Percentiles rank a stretch among this genome's conserved stretches.
Evolutionary conservation across 768 basidiomycete species (phyloP).

Genomic region (Tremella mesenterica): DNA sequence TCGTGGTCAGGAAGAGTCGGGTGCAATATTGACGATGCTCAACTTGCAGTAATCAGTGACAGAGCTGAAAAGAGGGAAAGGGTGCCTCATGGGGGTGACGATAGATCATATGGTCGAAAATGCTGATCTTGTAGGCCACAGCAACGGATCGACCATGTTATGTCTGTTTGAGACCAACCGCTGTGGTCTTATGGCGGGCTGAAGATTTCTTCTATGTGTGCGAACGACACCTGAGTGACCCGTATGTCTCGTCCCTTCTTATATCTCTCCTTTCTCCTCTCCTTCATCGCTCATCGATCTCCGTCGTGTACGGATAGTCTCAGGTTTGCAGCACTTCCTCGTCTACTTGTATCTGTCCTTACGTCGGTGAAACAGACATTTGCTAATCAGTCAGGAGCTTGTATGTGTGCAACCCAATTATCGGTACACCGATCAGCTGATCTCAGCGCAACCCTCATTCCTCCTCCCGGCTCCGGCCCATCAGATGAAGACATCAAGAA

Average conservation of each 20-base stretch:
- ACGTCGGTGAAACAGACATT: constrained; percentile 4
- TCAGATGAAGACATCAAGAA: constrained; percentile 45
- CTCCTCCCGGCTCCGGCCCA: constrained; percentile 46
- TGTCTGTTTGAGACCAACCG: constrained; percentile 63
- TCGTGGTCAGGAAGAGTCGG: no score
- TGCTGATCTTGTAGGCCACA: constrained; percentile 52
- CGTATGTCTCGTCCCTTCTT: no score
- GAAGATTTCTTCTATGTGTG: constrained; percentile 83
- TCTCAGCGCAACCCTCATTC: constrained; percentile 25
- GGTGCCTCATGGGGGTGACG: no score
- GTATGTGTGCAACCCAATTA: constrained; percentile 15
- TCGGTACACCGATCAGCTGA: constrained; percentile 6
- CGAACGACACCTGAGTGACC: constrained; percentile 66
- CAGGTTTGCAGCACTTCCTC: background rate
- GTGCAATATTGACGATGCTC: no score
- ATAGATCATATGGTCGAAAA: background rate
- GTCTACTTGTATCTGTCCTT: background rate
- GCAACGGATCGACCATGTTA: constrained; percentile 63
- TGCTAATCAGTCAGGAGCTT: constrained; percentile 21
- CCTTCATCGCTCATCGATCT: background rate
- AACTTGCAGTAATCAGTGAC: no score
- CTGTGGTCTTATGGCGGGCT: constrained; percentile 68
- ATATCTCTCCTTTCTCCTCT: background rate
- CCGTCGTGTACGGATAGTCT: background rate
- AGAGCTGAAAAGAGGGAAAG: no score